phyloP scores from a whole-genome alignment of 1,284 basidiomycete species.

The Macrocybe sp. region DNA sequence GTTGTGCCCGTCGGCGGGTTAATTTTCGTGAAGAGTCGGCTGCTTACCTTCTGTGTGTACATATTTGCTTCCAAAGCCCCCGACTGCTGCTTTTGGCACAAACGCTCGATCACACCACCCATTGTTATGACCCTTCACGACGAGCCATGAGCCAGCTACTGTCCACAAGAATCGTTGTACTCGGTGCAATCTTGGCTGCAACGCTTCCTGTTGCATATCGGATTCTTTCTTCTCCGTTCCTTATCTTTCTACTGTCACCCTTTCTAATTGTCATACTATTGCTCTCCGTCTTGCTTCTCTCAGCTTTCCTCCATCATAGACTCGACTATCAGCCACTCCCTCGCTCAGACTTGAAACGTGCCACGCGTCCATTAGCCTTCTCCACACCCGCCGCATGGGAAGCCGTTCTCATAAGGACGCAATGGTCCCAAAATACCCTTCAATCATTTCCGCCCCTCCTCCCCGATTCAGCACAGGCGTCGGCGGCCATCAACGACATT shows the following conservation, averaged over 20 bases:
- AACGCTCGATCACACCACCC: background rate
- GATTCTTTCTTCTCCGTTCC: conserved; percentile 58
- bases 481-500: conserved; percentile 69
- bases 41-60: too few species aligned
- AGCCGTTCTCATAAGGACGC: conserved; percentile 74
- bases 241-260: conserved; percentile 60
- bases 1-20: too few species aligned
- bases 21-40: too few species aligned
- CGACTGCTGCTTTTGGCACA: background rate
- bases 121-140: conserved; percentile 9
- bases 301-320: conserved; percentile 50
- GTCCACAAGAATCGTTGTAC: conserved; percentile 27
- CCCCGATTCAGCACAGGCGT: conserved; percentile 59
- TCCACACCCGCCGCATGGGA: conserved; percentile 91
- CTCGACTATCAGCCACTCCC: conserved; percentile 42
- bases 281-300: conserved; percentile 45
- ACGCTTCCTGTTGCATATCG: conserved; percentile 48
- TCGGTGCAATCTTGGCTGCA: conserved; percentile 50
- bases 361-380: conserved; percentile 72
- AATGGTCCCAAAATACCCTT: conserved; percentile 73
- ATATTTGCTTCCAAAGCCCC: too few species aligned
- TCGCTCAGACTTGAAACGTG: conserved; percentile 36
- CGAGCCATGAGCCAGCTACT: conserved; percentile 16
- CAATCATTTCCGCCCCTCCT: conserved; percentile 58
- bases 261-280: conserved; percentile 46